Evolutionary conservation across 495 filamentous ascomycete species (phyloP).

Genomic region (Neurospora sp.): DNA sequence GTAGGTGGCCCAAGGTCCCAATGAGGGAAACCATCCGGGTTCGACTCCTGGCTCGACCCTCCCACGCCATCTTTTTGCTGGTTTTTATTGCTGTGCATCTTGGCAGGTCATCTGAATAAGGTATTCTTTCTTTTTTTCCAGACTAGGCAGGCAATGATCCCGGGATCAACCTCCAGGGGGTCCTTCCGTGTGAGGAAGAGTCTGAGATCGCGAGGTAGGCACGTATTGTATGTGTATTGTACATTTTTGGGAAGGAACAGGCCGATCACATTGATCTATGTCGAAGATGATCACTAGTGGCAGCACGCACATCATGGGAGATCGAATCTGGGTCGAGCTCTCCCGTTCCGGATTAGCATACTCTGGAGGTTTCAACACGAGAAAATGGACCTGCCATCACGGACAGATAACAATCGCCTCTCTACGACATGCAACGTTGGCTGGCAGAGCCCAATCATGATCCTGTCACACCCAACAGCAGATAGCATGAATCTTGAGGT

Average conservation of each 20-base stretch:
- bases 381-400: too few relatives aligned
- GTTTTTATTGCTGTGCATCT: background rate
- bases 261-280: background rate
- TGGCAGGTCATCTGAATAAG: too few relatives aligned
- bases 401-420: too few relatives aligned
- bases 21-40: background rate
- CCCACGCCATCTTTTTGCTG: background rate
- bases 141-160: too few relatives aligned
- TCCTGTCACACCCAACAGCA: too few relatives aligned
- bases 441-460: too few relatives aligned
- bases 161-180: background rate
- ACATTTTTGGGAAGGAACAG: background rate
- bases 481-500: too few relatives aligned
- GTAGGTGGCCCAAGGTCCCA: background rate
- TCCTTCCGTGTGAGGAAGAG: background rate
- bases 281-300: background rate
- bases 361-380: too few relatives aligned
- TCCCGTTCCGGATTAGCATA: background rate
- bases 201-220: background rate
- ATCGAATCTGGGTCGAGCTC: background rate
- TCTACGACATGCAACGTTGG: too few relatives aligned
- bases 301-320: background rate
- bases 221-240: background rate
- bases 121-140: too few relatives aligned
- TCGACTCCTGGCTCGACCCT: background rate